Evolutionary conservation across 2,329 filamentous ascomycete genomes (phyloP), one percentile per base, ranked within the genome.

Genomic region (Exutisphaerella laricina): DNA sequence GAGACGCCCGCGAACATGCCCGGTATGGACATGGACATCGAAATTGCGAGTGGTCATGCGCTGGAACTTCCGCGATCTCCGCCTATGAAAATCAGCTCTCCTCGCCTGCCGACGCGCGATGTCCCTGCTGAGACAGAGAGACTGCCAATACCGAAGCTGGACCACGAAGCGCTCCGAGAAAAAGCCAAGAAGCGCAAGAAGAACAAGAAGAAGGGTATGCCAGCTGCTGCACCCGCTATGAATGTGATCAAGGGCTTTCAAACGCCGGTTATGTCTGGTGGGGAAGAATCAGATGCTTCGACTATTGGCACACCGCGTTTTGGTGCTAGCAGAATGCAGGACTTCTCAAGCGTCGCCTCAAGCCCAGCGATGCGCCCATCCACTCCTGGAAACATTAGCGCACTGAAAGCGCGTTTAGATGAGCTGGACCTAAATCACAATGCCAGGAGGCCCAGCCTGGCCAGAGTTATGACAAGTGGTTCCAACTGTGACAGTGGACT

Each of bases 401-500:
- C 83, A 56, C 70, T 96, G 58, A 88, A 88, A 61, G 73, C 83
- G 62, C 84, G 92, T 59, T 74, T 95, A 45, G 88, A 95, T 48
- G 79, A 82, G 2, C 70, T 96, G 41, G 85, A 77, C 58, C 71
- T 94, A 10, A 77, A 80, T 49, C 65, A 61, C 28, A 67, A 80
- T 77, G 23, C 75, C 14, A 76, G 70, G 51, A 74, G 66, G 54
- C 73, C 70, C 57, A 76, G 72, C 56, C 63, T 68, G 23, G 50
- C 58, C 4, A 55, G 61, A 9, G 55, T 62, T n/a, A 53, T 59
- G 39, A 63, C 60, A n/a, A 61, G 55, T 41, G 37, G 49, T 5
- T 64, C 61, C 6, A 70, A 67, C 53, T 72, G 73, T 54, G 46
- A 48, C 22, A 54, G 55, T 14, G 83, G 76, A 47, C 69, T 71